A percentile compares a stretch with the other conserved stretches of the same genome.
Evolutionary conservation across 305 asterid genomes (phyloP).

Genomic region (Lippia alba): DNA sequence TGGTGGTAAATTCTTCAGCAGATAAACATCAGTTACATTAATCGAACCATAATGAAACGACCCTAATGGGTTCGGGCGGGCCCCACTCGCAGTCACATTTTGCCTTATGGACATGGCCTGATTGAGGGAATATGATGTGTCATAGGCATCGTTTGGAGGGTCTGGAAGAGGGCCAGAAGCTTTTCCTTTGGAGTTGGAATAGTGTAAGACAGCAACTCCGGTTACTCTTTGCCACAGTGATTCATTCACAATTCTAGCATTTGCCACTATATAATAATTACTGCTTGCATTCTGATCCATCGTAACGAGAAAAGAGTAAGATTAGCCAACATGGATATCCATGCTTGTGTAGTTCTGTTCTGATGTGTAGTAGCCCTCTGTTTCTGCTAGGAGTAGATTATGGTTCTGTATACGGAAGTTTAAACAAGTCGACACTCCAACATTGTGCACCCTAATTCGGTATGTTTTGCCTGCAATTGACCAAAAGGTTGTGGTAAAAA

Average conservation of each 20-base stretch:
- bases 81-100: slow-evolving; percentile 77
- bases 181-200: slow-evolving; percentile 69
- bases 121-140: slow-evolving; percentile 58
- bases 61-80: slow-evolving; percentile 88
- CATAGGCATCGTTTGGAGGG: slow-evolving; percentile 68
- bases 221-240: slow-evolving; percentile 74
- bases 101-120: slow-evolving; percentile 89
- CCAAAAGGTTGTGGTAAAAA: not conserved
- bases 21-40: slow-evolving; percentile 62
- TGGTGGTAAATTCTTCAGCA: slow-evolving; percentile 59
- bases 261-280: slow-evolving; percentile 77
- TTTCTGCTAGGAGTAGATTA: slow-evolving; percentile 72
- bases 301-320: slow-evolving; percentile 64
- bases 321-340: slow-evolving; percentile 85
- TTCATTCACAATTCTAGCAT: slow-evolving; percentile 75
- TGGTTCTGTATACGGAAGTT: slow-evolving; percentile 77
- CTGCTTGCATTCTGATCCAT: slow-evolving; percentile 89
- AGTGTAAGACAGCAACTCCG: slow-evolving; percentile 74
- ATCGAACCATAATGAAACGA: slow-evolving; percentile 78
- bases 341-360: slow-evolving; percentile 71
- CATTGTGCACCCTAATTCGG: slow-evolving; percentile 80
- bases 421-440: slow-evolving; percentile 77
- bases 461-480: slow-evolving; percentile 67
- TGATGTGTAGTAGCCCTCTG: slow-evolving; percentile 76
- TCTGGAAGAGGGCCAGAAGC: slow-evolving; percentile 76